Evolutionary conservation across 306 rosid genomes (phyloP).

Genomic region (Ochetophila trinervis): DNA sequence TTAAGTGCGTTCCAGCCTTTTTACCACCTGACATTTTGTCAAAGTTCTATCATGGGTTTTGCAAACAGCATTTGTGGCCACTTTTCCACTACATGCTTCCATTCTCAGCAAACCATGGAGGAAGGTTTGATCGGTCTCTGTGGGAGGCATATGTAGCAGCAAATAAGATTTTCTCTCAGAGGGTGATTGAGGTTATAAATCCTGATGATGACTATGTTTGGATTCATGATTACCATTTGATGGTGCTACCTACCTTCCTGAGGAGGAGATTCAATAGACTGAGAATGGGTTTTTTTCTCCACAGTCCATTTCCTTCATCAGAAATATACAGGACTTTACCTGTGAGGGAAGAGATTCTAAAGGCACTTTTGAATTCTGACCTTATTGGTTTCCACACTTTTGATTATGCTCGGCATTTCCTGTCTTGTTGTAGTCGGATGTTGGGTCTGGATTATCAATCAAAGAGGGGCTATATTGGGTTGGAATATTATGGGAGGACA

Average conservation of each 20-base stretch:
- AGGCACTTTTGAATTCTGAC: constrained; percentile 63
- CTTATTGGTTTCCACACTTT: constrained; percentile 70
- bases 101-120: constrained; percentile 52
- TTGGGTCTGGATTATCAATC: constrained; percentile 67
- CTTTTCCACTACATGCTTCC: constrained; percentile 74
- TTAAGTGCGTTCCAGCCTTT: constrained; percentile 66
- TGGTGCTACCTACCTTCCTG: constrained; percentile 64
- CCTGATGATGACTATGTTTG: constrained; percentile 69
- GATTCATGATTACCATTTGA: constrained; percentile 71
- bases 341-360: constrained; percentile 62
- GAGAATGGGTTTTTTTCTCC: constrained; percentile 68
- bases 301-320: constrained; percentile 63
- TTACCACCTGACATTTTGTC: constrained; percentile 45
- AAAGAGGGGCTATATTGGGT: constrained; percentile 65
- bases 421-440: constrained; percentile 72
- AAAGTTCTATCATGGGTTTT: constrained; percentile 62
- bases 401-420: constrained; percentile 71
- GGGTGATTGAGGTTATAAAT: constrained; percentile 64
- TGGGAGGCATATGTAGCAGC: constrained; percentile 79
- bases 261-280: constrained; percentile 62
- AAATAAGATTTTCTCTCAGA: constrained; percentile 57
- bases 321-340: constrained; percentile 70
- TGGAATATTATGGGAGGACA: constrained; percentile 67
- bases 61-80: constrained; percentile 72
- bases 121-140: constrained; percentile 57